phyloP scores from a whole-genome alignment of 306 rosid species.

The Ammopiptanthus mongolicus region DNA sequence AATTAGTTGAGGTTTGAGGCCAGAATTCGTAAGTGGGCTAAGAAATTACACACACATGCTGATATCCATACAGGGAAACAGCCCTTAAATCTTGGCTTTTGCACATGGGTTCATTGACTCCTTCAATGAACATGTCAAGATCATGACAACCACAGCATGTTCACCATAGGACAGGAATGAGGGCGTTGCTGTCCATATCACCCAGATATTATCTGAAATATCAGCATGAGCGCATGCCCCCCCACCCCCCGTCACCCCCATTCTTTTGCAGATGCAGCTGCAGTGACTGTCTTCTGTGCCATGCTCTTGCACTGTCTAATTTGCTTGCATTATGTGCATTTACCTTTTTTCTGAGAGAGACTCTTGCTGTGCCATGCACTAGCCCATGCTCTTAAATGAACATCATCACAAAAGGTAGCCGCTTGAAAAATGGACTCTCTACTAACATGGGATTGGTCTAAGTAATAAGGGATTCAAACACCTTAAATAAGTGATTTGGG shows the following conservation, averaged over 20 bases:
- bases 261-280: slow-evolving; percentile 20
- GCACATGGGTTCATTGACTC: slow-evolving; percentile 68
- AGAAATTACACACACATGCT: slow-evolving; percentile 5
- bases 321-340: not conserved
- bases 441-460: no score
- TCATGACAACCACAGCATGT: slow-evolving; percentile 56
- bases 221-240: slow-evolving; percentile 33
- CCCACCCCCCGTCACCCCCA: slow-evolving; percentile 14
- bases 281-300: slow-evolving; percentile 4
- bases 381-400: slow-evolving; percentile 17
- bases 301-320: not conserved
- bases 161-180: slow-evolving; percentile 26
- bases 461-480: no score
- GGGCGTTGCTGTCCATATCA: slow-evolving; percentile 55
- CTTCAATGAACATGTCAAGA: slow-evolving; percentile 39
- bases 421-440: not conserved
- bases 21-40: not conserved
- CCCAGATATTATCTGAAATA: slow-evolving; percentile 42
- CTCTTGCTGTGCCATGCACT: slow-evolving; percentile 1
- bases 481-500: no score
- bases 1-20: not conserved
- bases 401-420: not conserved
- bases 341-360: slow-evolving; percentile 19
- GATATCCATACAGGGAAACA: slow-evolving; percentile 24
- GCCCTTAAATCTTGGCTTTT: slow-evolving; percentile 62